These are phyloP conservation scores for Osmanthus fragrans DNA, from an alignment of 257 asterid species.

Conservation along the genomic window DNA sequence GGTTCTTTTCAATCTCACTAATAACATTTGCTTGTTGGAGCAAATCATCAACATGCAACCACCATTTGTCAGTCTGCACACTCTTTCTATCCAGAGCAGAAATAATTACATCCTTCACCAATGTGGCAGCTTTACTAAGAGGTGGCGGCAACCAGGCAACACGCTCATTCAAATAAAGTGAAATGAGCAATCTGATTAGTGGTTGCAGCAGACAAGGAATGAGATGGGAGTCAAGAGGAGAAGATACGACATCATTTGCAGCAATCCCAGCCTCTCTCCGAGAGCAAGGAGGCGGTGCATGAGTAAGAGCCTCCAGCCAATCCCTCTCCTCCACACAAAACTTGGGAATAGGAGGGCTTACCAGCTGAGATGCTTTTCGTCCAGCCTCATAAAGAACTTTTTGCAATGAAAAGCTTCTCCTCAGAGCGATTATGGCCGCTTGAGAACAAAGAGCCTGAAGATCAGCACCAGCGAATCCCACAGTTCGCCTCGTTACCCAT, in stretches of 20 bases:
- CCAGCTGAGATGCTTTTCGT: conserved; percentile 37
- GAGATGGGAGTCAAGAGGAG: conserved; percentile 75
- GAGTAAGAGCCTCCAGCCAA: conserved; percentile 88
- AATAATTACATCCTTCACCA: conserved; percentile 58
- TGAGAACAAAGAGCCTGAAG: conserved; percentile 98
- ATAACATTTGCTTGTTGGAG: conserved; percentile 62
- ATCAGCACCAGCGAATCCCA: conserved; percentile 99
- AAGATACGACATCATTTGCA: conserved; percentile 67
- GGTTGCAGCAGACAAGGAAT: conserved; percentile 76
- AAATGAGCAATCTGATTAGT: conserved; percentile 60
- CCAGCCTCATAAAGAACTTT: conserved; percentile 68
- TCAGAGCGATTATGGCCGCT: conserved; percentile 80
- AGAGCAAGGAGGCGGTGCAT: conserved; percentile 94
- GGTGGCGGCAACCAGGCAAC: conserved; percentile 73
- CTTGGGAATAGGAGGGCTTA: conserved; percentile 58
- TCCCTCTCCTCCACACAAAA: conserved; percentile 90
- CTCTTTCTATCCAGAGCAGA: conserved; percentile 57
- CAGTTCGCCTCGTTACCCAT: conserved; percentile 81
- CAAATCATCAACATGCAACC: conserved; percentile 64
- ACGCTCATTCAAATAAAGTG: conserved; percentile 70
- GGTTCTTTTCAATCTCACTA: conserved; percentile 62
- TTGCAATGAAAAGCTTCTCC: conserved; percentile 86
- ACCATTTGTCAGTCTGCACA: conserved; percentile 62
- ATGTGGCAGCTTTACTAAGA: conserved; percentile 61
- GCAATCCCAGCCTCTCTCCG: conserved; percentile 88